These are phyloP conservation scores for Suillus subalutaceus DNA, from an alignment of 768 basidiomycete species.

Conservation along the genomic window DNA sequence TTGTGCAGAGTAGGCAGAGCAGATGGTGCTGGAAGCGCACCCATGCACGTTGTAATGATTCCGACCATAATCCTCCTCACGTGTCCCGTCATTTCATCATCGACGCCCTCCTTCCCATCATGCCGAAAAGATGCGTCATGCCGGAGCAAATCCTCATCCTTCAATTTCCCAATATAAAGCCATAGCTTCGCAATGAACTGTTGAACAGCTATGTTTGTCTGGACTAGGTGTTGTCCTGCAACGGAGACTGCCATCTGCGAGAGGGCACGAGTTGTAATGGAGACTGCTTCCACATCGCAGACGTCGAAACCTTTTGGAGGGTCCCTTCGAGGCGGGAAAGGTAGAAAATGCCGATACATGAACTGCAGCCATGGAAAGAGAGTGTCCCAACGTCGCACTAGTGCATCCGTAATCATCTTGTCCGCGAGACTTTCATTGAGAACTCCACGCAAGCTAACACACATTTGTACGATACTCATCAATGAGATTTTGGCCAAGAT, in stretches of 20 bases:
- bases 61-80: background rate
- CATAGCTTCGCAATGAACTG: constrained; percentile 1
- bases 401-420: constrained; percentile 2
- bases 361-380: constrained; percentile 9
- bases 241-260: background rate
- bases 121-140: background rate
- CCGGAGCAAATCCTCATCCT: background rate
- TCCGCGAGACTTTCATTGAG: background rate
- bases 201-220: background rate
- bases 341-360: constrained; percentile 8
- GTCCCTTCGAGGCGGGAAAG: background rate
- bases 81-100: background rate
- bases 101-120: background rate
- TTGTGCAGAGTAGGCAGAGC: constrained; percentile 1
- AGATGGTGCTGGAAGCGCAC: background rate
- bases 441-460: background rate
- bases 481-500: constrained; percentile 7
- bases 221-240: background rate
- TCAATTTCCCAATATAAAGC: constrained; percentile 3
- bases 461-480: background rate
- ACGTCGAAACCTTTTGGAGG: background rate
- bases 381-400: constrained; percentile 2
- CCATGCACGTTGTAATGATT: background rate
- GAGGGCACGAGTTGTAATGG: background rate
- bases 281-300: background rate